Percentiles rank a stretch among this genome's conserved stretches.
Conservation (phyloP, 2,329 filamentous ascomycete species). For the Pseudomassariella vexata region DNA sequence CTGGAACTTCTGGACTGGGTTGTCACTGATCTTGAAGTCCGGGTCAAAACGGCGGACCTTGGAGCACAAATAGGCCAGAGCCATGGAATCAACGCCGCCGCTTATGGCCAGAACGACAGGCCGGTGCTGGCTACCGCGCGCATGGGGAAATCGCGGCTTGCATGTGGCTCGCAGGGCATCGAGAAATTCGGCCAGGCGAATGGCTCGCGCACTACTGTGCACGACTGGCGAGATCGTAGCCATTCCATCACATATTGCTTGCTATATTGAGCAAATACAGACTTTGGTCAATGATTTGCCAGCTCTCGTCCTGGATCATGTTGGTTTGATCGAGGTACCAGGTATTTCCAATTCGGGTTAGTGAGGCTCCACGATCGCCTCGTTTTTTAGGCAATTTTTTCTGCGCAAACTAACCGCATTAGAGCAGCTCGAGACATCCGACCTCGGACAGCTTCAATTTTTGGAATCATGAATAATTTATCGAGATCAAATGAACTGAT, state of each 20-base stretch:
- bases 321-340: too few relatives aligned
- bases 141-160: slow-evolving; percentile 41
- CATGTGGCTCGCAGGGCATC: slow-evolving; percentile 46
- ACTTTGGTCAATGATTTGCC: too few relatives aligned
- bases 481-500: too few relatives aligned
- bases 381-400: too few relatives aligned
- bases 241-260: slow-evolving; percentile 31
- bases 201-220: slow-evolving; percentile 32
- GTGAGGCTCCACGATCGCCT: too few relatives aligned
- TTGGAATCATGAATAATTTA: too few relatives aligned
- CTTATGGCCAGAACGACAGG: slow-evolving; percentile 67
- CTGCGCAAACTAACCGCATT: too few relatives aligned
- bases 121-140: slow-evolving; percentile 26
- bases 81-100: slow-evolving; percentile 97
- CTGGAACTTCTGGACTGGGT: slow-evolving; percentile 32
- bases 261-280: neutral
- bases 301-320: too few relatives aligned
- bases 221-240: slow-evolving; percentile 30
- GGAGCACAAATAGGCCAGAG: slow-evolving; percentile 70
- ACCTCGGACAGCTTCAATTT: too few relatives aligned
- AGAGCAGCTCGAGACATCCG: too few relatives aligned
- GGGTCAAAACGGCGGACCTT: slow-evolving; percentile 30
- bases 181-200: slow-evolving; percentile 33
- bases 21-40: slow-evolving; percentile 36
- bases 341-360: too few relatives aligned